Evolutionary conservation across 495 filamentous ascomycete genomes (phyloP).

Genomic region (Hypoxylon fuscum): DNA sequence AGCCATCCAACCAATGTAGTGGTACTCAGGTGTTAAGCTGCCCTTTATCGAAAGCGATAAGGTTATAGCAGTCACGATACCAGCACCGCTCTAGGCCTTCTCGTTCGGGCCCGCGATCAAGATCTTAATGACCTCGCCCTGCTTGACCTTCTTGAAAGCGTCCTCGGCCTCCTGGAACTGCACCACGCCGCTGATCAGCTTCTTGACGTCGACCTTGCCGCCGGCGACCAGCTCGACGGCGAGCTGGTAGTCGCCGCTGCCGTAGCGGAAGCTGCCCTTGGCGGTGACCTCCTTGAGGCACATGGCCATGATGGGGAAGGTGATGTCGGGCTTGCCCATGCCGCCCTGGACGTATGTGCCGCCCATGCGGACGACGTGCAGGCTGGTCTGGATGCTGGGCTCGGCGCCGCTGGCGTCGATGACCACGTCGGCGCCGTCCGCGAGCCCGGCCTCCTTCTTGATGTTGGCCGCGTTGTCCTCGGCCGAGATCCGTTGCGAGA

Average conservation of each 20-base stretch:
- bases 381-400: conserved; percentile 74
- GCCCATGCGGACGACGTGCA: conserved; percentile 74
- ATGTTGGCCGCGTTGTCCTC: conserved; percentile 73
- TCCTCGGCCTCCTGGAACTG: conserved; percentile 76
- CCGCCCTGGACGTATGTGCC: conserved; percentile 89
- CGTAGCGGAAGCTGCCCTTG: conserved; percentile 85
- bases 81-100: conserved; percentile 44
- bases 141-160: conserved; percentile 81
- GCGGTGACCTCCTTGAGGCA: conserved; percentile 83
- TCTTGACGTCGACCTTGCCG: conserved; percentile 73
- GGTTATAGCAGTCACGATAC: background rate
- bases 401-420: conserved; percentile 89
- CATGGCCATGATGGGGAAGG: conserved; percentile 82
- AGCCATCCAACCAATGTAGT: too few relatives aligned
- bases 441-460: conserved; percentile 51
- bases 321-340: conserved; percentile 79
- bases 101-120: conserved; percentile 77
- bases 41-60: too few relatives aligned
- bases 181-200: conserved; percentile 74
- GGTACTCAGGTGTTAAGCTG: too few relatives aligned
- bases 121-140: conserved; percentile 84
- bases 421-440: conserved; percentile 73
- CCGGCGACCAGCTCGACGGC: conserved; percentile 74
- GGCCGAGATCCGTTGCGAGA: conserved; percentile 63
- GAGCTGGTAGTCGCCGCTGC: conserved; percentile 79